Base-by-base conservation (phyloP, 345 rosid genomes). In the Orychophragmus violaceus region DNA sequence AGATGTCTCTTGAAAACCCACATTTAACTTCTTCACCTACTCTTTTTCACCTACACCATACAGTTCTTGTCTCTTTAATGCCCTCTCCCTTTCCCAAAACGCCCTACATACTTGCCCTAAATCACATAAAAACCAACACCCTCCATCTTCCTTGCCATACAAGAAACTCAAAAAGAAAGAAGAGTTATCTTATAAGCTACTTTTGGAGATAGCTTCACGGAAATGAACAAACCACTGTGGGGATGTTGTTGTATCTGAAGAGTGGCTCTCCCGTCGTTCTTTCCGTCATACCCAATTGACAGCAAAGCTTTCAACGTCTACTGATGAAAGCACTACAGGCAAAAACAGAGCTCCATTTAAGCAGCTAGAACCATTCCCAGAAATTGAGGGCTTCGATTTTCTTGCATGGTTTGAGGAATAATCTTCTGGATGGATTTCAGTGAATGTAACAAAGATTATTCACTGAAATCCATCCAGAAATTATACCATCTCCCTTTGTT, bases 171-270 rank as follows among this genome's bases (percentile, higher is more conserved):
- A 41, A 54, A 72, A 11, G 13, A 13, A 16, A 14, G 17, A 53
- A 3, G 8, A 9, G 10, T 17, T 6, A 25, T 23, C 30, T 79
- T 60, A 89, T 14, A 82, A 71, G 64, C 90, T 84, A 61, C 78
- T 85, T 74, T 88, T 85, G 1, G 96, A 90, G 62, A 88, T 77
- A 4, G 68, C 86, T 76, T 94, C 97, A 5, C 86, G 76, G 62
- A 86, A 90, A 62, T 80, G 77, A 50, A 77, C 83, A 69, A 88
- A 79, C 97, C 97, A 91, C 52, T 83, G 88, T 8, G 86, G 70
- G 3, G 65, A 33, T 48, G 59, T 10, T 48, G 59, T 10, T 36
- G 70, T n/a, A 6, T 71, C 70, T 8, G 59, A 64, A 16, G 70
- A 64, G 35, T 56, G 59, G 35, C 59, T 64, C 53, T 71, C 70